Conservation (phyloP, 345 rosid species). For the Moringa oleifera region DNA sequence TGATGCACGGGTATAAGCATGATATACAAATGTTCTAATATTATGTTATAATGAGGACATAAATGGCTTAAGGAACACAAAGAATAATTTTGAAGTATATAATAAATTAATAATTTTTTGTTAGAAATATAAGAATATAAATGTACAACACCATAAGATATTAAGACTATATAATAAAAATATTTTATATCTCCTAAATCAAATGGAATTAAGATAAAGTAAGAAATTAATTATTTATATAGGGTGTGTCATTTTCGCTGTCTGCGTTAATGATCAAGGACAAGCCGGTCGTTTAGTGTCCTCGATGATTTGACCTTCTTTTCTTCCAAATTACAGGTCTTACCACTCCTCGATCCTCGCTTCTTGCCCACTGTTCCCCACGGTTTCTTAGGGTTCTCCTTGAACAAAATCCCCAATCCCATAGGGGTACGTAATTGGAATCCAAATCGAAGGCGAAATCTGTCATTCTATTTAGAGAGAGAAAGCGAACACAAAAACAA, state of each 20-base stretch:
- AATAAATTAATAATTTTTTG: too few relatives aligned
- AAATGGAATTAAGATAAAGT: too few relatives aligned
- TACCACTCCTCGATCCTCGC: neutral
- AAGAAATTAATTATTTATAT: too few relatives aligned
- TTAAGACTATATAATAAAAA: too few relatives aligned
- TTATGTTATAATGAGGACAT: too few relatives aligned
- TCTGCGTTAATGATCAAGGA: neutral
- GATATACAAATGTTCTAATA: too few relatives aligned
- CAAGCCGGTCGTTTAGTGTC: neutral
- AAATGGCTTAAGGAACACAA: too few relatives aligned
- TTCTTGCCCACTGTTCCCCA: neutral
- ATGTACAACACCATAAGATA: too few relatives aligned
- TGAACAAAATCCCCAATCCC: neutral
- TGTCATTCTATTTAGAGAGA: neutral
- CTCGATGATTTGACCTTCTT: neutral
- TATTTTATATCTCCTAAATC: too few relatives aligned
- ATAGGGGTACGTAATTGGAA: neutral
- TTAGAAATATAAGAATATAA: too few relatives aligned
- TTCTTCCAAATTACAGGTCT: neutral
- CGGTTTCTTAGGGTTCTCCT: neutral
- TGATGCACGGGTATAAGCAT: too few relatives aligned
- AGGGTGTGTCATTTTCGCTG: neutral
- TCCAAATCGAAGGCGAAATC: neutral
- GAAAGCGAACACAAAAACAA: neutral
- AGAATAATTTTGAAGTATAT: too few relatives aligned